Evolutionary conservation across 2,329 filamentous ascomycete species (phyloP).

Genomic region (Byssothecium circinans): DNA sequence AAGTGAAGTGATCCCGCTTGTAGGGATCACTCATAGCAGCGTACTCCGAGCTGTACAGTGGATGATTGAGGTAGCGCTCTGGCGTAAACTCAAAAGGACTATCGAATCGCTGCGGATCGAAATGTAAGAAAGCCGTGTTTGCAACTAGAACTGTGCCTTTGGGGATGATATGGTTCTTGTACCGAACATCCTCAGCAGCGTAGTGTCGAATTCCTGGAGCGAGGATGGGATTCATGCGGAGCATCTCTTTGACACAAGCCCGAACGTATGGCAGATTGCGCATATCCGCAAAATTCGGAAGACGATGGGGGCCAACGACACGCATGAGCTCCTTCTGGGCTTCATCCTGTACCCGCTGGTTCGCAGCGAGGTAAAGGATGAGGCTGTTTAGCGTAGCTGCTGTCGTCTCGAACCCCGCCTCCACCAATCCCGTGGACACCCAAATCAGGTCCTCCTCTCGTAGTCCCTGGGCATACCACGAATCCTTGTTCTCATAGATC

Average conservation of each 20-base stretch:
- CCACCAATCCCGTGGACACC: no score
- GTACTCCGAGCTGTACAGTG: slow-evolving; percentile 17
- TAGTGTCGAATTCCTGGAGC: slow-evolving; percentile 22
- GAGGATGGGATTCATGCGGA: slow-evolving; percentile 30
- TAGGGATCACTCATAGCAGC: slow-evolving; percentile 26
- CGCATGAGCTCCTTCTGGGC: slow-evolving; percentile 11
- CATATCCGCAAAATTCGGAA: no score
- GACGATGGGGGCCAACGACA: slow-evolving; percentile 17
- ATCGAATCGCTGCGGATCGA: slow-evolving; percentile 23
- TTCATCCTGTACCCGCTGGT: slow-evolving; percentile 2
- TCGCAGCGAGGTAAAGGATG: slow-evolving; percentile 15
- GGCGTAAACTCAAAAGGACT: slow-evolving; percentile 37
- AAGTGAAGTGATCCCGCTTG: slow-evolving; percentile 28
- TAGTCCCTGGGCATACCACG: slow-evolving; percentile 2
- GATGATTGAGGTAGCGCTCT: slow-evolving; percentile 27
- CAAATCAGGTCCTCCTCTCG: no score
- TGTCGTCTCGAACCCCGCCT: no score
- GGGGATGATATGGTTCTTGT: slow-evolving; percentile 39
- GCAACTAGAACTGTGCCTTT: slow-evolving; percentile 31
- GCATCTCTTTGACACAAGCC: slow-evolving; percentile 31
- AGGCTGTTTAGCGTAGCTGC: slow-evolving; percentile 18
- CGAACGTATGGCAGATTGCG: slow-evolving; percentile 29
- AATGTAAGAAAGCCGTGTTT: slow-evolving; percentile 25
- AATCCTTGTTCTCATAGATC: slow-evolving; percentile 2
- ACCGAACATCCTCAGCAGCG: slow-evolving; percentile 27